These are phyloP conservation scores for Symbiodinium natans DNA, from an alignment of 73 alveolate species.

Conservation along the genomic window DNA sequence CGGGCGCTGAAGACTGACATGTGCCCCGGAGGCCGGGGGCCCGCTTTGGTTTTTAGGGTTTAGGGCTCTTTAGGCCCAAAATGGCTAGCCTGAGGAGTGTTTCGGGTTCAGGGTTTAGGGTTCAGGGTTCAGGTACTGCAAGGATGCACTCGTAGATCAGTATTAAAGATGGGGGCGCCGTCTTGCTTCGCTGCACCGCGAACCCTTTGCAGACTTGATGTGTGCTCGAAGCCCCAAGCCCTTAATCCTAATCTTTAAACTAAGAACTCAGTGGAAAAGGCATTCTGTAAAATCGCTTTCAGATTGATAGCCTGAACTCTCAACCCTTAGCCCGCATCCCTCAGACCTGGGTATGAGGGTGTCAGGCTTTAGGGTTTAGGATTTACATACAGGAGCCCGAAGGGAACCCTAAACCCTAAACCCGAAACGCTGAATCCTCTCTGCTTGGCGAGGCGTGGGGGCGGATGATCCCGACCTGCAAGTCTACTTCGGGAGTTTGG, in stretches of 20 bases:
- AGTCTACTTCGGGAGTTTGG: constrained; percentile 38
- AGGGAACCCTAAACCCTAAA: background rate
- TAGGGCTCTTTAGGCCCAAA: background rate
- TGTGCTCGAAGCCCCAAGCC: no score
- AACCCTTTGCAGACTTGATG: no score
- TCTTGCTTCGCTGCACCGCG: no score
- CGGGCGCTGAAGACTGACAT: constrained; percentile 73
- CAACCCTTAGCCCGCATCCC: no score
- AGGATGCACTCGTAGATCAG: no score
- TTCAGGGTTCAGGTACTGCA: no score
- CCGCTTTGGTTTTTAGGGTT: background rate
- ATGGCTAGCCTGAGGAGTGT: background rate
- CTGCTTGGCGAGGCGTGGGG: background rate
- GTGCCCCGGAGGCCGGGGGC: constrained; percentile 54
- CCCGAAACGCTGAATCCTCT: background rate
- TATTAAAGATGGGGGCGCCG: no score
- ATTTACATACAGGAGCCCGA: no score
- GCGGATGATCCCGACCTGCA: background rate
- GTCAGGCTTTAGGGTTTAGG: background rate
- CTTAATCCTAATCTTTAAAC: no score
- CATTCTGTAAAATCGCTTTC: no score
- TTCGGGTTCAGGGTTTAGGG: background rate
- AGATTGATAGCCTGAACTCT: no score
- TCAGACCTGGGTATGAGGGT: background rate
- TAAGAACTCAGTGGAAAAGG: no score